A percentile compares a stretch with the other conserved stretches of the same genome.
phyloP scores from a whole-genome alignment of 768 basidiomycete genomes.

The Phylloporus sp. region DNA sequence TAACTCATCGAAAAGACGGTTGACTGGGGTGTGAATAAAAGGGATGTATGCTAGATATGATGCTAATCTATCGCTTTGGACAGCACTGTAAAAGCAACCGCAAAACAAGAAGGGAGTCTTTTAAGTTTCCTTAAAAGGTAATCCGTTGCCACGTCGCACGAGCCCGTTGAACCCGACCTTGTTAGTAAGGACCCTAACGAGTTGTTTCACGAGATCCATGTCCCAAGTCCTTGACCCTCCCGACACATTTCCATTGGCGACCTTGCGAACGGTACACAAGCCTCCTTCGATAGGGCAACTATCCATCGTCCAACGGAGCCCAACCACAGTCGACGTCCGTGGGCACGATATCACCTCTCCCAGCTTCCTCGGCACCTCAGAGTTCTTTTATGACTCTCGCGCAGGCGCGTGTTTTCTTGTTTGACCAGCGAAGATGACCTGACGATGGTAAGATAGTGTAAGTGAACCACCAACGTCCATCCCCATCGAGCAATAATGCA shows the following conservation, averaged over 20 bases:
- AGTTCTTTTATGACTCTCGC: constrained; percentile 64
- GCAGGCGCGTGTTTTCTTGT: constrained; percentile 46
- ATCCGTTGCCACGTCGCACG: no score
- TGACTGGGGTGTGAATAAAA: constrained; percentile 4
- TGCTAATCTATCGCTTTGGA: neutral
- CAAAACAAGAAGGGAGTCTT: neutral
- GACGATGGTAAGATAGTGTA: constrained; percentile 21
- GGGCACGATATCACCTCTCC: constrained; percentile 45
- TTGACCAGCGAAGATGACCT: constrained; percentile 3
- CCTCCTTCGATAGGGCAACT: constrained; percentile 20
- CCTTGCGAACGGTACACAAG: neutral
- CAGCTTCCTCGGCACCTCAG: constrained; percentile 47
- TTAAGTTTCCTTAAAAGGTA: neutral
- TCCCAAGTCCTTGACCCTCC: constrained; percentile 3
- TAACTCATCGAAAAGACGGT: constrained; percentile 16
- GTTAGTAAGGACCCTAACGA: no score
- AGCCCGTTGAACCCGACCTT: no score
- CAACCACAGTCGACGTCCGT: constrained; percentile 65
- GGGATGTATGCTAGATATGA: constrained; percentile 4
- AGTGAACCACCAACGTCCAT: constrained; percentile 12
- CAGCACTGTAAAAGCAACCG: constrained; percentile 5
- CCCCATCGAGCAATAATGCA: constrained; percentile 6
- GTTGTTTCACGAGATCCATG: no score
- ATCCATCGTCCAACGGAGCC: constrained; percentile 39
- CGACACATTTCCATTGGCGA: neutral